Evolutionary conservation across 768 basidiomycete species (phyloP), one percentile per base, ranked within the genome.

Genomic region (Astraeus odoratus): DNA sequence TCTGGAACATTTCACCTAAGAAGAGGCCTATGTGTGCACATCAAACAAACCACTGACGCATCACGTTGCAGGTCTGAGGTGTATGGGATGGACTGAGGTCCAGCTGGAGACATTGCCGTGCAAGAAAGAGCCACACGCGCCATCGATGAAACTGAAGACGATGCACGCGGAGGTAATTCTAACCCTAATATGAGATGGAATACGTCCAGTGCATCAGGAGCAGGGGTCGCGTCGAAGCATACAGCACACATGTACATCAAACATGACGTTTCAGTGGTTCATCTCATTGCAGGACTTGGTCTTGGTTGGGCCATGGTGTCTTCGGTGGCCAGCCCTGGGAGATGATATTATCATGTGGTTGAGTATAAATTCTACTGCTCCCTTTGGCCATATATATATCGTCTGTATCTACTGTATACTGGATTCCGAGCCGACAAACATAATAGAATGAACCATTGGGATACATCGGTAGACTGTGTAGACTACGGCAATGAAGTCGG

Each of bases 301-400:
- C 54, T 74, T 19, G 68, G 10, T 54, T 55, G 16, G 49, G 8
- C 57, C 57, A 18, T 48, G 50, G 6, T n/a, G n/a, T n/a, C 47
- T 73, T 42, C 65, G 70, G 27, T 76, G 74, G 74, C 74, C 75
- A 0, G 71, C 75, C 0, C 57, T 74, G 44, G 72, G 72, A 3
- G 67, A 66, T 15, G 72, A 74, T 51, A 64, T 73, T n/a, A 46
- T 71, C 40, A 67, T 72, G 59, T 73, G 74, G 68, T 72, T 66
- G 47, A 31, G 66, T n/a, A n/a, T n/a, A n/a, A n/a, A n/a, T n/a
- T n/a, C n/a, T n/a, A n/a, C n/a, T n/a, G n/a, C n/a, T n/a, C 44
- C 22, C 16, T 22, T 13, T 30, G 15, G 16, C 15, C 26, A 15
- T 19, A 4, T 15, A 23, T 39, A n/a, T n/a, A n/a, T 24, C 30